These are phyloP conservation scores for Phytophthora crassamura DNA, from an alignment of 352 stramenopile species.

Conservation along the genomic window DNA sequence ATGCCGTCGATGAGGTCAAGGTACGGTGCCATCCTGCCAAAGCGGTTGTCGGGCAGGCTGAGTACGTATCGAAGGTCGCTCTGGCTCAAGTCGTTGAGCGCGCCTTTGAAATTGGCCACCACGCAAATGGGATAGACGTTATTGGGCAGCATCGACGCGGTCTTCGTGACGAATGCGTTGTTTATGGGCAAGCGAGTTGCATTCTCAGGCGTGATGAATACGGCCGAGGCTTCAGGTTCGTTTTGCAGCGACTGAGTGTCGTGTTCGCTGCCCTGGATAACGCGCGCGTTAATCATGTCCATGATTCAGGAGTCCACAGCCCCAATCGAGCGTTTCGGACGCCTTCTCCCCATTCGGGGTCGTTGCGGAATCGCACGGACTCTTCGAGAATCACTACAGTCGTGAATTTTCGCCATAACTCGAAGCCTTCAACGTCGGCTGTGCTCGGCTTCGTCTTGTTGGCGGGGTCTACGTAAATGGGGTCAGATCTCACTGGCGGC, in stretches of 20 bases:
- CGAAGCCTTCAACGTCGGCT: neutral
- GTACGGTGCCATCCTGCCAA: neutral
- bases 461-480: neutral
- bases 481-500: neutral
- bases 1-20: neutral
- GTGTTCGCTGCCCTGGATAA: neutral
- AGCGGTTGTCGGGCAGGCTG: neutral
- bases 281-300: constrained; percentile 1
- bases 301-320: constrained; percentile 1
- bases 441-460: neutral
- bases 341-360: constrained; percentile 7
- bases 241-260: neutral
- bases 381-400: neutral
- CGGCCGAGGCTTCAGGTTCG: no score
- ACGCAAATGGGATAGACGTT: neutral
- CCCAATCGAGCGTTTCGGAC: neutral
- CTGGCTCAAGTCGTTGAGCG: neutral
- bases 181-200: neutral
- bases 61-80: neutral
- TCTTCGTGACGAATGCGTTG: neutral
- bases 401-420: constrained; percentile 1
- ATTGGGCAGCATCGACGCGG: neutral
- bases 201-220: constrained; percentile 5
- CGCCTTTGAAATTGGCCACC: constrained; percentile 6
- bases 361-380: constrained; percentile 5